Evolutionary conservation across 2,329 filamentous ascomycete species (phyloP), one percentile per base, ranked within the genome.

Genomic region (Colletotrichum lini): DNA sequence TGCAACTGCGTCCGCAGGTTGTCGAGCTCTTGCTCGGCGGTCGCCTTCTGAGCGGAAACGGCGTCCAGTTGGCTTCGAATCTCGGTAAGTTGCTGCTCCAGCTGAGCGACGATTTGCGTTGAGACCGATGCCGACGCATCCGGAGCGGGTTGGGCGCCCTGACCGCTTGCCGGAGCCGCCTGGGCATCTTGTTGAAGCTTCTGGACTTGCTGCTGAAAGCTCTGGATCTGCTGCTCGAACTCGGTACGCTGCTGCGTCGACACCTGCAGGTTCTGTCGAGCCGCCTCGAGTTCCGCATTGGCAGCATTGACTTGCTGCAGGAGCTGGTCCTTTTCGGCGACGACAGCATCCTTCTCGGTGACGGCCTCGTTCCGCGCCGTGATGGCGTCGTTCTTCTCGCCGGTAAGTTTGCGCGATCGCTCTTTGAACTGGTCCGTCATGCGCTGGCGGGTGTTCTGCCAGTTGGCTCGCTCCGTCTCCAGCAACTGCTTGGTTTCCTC

Each of bases 41-140:
- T 85, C 21, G 90, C 86, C 80, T 94, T 95, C 78, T 96, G 91
- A 12, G 90, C 84, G 8, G 84, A 91, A 64, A 92, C 87, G 2
- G 85, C 85, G 53, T 91, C 90, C 12, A 96, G 87, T 75, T 95
- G 89, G 74, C 90, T 88, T 26, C 82, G 86, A 16, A 85, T 79
- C 52, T 83, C 79, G 2, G 79, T 74, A 9, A 91, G 81, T 72
- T 90, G 84, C 72, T 84, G 82, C 72, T 90, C 85, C 21, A 88
- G 77, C 58, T 84, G 80, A 10, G 80, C 74, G 6, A 85, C 77
- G 76, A 88, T 81, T 84, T 92, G 81, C 0, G 80, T 73, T 40
- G 85, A 83, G 63, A 78, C 76, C 44, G 82, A 78, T 56, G 87
- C 80, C 42, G 87, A 80, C 16, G 82, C 65, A n/a, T 79, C 78